Evolutionary conservation across 2,329 filamentous ascomycete genomes (phyloP), one percentile per base, ranked within the genome.

Genomic region (Emericellopsis cladophorae): DNA sequence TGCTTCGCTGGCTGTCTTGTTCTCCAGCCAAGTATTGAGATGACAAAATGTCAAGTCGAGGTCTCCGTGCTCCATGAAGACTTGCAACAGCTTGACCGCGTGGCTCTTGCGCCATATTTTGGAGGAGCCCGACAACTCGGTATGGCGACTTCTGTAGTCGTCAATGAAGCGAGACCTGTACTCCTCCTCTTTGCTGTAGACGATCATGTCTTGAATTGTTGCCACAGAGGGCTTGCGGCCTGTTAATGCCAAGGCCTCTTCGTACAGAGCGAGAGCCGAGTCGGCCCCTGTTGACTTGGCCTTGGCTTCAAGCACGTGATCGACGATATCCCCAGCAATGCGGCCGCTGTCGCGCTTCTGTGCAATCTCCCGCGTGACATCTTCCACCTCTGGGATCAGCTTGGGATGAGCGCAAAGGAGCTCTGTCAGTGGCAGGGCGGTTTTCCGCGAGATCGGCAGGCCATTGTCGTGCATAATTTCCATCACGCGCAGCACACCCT

Each of bases 401-500:
- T 55, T 51, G 0, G 66, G 58, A 2, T 67, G 60, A 32, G 63
- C 52, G 32, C 62, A 62, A 34, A 93, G 64, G 43, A 73, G 62
- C 4, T 57, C 53, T 49, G 72, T 79, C 18, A 95, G 64, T 3
- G 75, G 60, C 14, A 79, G 68, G 2, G 83, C 87, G 41, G 74
- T 81, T 12, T 65, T 71, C 4, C 75, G 71, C 4, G 77, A 67
- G 32, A 69, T 56, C 5, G 81, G 55, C 5, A 78, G 45, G 10
- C 53, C 54, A 26, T 44, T 50, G 44, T 74, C 68, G 18, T 74
- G 62, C 81, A 94, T 92, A 54, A 87, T 79, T 48, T 75, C 76
- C 14, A 95, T 66, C 2, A 84, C 70, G 33, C 75, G 72, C 31
- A 95, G 68, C 0, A 84, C 82, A 22, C 77, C 75, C 21, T 64